Evolutionary conservation across 805 yeast species (phyloP), one percentile per base, ranked within the genome.

Genomic region (Metschnikowia picachoensis): DNA sequence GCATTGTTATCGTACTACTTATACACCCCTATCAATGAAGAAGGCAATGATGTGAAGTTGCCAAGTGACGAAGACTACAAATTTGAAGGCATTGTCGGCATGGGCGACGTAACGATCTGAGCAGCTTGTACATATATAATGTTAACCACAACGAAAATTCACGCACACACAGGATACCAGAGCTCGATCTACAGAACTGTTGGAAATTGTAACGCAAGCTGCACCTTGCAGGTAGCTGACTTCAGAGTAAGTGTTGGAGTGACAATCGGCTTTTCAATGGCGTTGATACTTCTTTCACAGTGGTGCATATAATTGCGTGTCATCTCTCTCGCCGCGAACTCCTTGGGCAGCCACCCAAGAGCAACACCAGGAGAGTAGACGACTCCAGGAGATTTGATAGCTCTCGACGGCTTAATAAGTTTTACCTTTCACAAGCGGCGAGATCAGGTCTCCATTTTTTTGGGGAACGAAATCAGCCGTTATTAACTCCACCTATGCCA

Each of bases 1-100:
- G 91, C 97, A 30, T 79, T 94, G 63, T 83, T 89, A 75, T 80
- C 87, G 49, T 94, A 94, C 84, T 94, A 94, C 70, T 77, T 95
- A 60, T 94, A 94, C 67, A 81, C 85, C 52, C 98, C 98, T 13
- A 65, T 85, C 38, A 76, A 76, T 51, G 58, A 58, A 39, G 61
- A 61, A 34, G 76, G 76, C 43, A 55, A 60, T 34, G 61, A 59
- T 14, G 73, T 77, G 13, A 74, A 73, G 48, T 64, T 79, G 35
- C 94, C 95, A 44, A 80, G 87, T 60, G 89, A 83, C 44, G 59
- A 60, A 30, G 58, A 60, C 46, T 72, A 70, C 59, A 61, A 63
- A 50, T 66, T 69, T 41, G 71, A 65, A 50, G 74, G 74, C 41
- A 60, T 68, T 39, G 66, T 72, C 43, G 76, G 74, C 37, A 50